Base-by-base conservation (phyloP, 176 grass and related monocot species). In the Secale cereale region DNA sequence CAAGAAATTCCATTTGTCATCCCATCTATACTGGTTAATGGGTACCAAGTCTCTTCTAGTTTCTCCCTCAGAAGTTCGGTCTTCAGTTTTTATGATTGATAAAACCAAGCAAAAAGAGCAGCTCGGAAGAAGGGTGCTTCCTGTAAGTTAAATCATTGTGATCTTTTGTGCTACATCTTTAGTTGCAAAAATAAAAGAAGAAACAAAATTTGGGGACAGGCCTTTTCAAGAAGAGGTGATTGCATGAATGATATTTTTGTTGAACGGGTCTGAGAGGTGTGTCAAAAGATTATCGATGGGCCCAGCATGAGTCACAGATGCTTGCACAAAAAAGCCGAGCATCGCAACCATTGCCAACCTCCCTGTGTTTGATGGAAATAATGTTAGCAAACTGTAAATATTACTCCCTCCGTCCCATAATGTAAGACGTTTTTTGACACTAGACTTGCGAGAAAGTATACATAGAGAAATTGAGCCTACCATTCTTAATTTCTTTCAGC, bases 401-500 rank as follows among this genome's bases (percentile, higher is more conserved):
- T 32, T 43, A 35, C n/a, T n/a, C n/a, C n/a, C n/a, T n/a, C n/a
- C n/a, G n/a, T n/a, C n/a, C n/a, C n/a, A n/a, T n/a, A n/a, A n/a
- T n/a, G n/a, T n/a, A n/a, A n/a, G n/a, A n/a, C n/a, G n/a, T n/a
- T n/a, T n/a, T n/a, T n/a, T n/a, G n/a, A n/a, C n/a, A n/a, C n/a
- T n/a, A n/a, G n/a, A n/a, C n/a, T 74, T 77, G 50, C 15, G 65
- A 75, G 6, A 27, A 85, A 57, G 0, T 70, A 15, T 70, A 25
- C 54, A 14, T 52, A 30, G 48, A 73, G 36, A n/a, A 16, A 67
- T 0, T 22, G 56, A 77, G 77, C 2, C 10, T 93, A 93, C 95
- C 95, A 20, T 98, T 98, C 89, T 98, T 98, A 74, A 98, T 98
- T 90, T 98, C 95, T 83, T 98, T 98, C 43, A 98, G 63, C 83